Conservation (phyloP, 106 monocot genomes). For the Phalaenopsis aphrodite region DNA sequence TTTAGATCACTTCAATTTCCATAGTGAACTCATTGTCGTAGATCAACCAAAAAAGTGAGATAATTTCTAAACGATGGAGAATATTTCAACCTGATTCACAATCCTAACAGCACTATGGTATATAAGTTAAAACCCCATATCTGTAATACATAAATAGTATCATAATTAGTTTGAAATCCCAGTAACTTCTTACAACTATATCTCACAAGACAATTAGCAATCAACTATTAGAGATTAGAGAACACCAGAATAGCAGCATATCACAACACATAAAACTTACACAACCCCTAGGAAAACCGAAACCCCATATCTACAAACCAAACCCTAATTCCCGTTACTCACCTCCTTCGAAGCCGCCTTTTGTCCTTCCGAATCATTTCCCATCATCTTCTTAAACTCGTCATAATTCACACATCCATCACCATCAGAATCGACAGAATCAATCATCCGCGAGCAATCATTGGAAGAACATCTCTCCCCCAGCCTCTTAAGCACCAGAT, state of each 20-base stretch:
- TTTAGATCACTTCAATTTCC: no score
- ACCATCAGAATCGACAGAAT: slow-evolving; percentile 45
- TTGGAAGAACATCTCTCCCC: slow-evolving; percentile 50
- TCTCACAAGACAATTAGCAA: no score
- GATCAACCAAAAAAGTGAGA: no score
- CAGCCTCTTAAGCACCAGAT: slow-evolving; percentile 41
- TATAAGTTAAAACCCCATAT: no score
- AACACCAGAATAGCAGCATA: background rate
- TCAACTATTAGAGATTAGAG: no score
- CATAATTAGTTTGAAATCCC: no score
- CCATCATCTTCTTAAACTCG: slow-evolving; percentile 84
- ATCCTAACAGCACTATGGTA: no score
- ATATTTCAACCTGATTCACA: no score
- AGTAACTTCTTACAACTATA: no score
- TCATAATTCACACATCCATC: slow-evolving; percentile 52
- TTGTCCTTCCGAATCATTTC: background rate
- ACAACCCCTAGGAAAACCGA: background rate
- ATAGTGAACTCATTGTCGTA: no score
- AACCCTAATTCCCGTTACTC: background rate
- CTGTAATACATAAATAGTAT: no score
- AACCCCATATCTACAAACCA: background rate
- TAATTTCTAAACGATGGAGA: no score
- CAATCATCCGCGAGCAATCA: slow-evolving; percentile 58
- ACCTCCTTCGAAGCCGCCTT: background rate
- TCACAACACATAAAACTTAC: background rate